These are phyloP conservation scores for Stylosanthes scabra DNA, from an alignment of 331 rosid species.

Conservation along the genomic window DNA sequence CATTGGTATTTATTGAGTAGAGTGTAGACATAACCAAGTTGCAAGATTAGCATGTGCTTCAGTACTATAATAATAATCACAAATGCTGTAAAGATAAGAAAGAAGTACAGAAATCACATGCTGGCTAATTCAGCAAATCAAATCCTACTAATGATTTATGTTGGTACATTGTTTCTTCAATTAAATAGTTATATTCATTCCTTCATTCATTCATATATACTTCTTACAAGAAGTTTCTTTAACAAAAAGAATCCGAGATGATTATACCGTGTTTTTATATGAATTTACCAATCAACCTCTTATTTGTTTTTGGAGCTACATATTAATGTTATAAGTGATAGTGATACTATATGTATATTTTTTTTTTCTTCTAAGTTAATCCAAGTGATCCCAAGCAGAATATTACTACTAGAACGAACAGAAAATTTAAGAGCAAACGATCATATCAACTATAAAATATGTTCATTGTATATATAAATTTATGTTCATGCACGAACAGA, in stretches of 20 bases:
- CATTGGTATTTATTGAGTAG: too few relatives aligned
- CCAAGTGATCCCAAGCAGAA: too few relatives aligned
- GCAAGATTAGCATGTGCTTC: constrained; percentile 37
- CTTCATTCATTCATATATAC: neutral
- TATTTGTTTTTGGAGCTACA: neutral
- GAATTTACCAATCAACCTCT: neutral
- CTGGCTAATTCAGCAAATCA: neutral
- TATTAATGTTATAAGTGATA: neutral
- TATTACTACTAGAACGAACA: too few relatives aligned
- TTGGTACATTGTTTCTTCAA: neutral
- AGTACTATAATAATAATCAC: constrained; percentile 11
- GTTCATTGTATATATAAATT: too few relatives aligned
- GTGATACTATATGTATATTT: too few relatives aligned
- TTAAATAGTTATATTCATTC: neutral
- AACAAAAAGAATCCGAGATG: neutral
- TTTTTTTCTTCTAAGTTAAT: too few relatives aligned
- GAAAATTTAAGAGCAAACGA: too few relatives aligned
- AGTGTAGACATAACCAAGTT: constrained; percentile 27
- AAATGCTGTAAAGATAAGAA: constrained; percentile 23
- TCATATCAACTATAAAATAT: too few relatives aligned
- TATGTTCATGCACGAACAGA: too few relatives aligned
- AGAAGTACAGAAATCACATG: constrained; percentile 33
- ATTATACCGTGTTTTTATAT: too few relatives aligned
- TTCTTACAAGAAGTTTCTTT: neutral
- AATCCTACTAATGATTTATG: constrained; percentile 15